phyloP scores from a whole-genome alignment of 2,329 filamentous ascomycete species.

The Cadophora sp. region DNA sequence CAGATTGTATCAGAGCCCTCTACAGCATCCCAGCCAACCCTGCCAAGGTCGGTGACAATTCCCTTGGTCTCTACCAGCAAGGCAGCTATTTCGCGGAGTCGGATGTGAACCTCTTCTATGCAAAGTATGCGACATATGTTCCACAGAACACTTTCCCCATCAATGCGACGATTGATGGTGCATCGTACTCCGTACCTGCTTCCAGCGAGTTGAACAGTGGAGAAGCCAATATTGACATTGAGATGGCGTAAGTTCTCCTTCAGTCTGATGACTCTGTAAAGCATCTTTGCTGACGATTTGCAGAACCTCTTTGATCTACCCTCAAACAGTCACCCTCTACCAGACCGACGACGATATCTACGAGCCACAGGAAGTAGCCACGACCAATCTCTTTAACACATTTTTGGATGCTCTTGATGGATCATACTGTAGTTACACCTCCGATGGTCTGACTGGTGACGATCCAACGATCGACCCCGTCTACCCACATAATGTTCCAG shows the following conservation, averaged over 20 bases:
- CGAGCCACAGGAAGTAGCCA: slow-evolving; percentile 32
- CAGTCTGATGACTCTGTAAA: not conserved
- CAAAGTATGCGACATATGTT: slow-evolving; percentile 26
- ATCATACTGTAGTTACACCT: slow-evolving; percentile 53
- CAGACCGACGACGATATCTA: slow-evolving; percentile 40
- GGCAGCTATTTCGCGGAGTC: slow-evolving; percentile 30
- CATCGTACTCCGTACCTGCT: slow-evolving; percentile 26
- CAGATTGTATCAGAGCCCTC: slow-evolving; percentile 43
- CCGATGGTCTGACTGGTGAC: slow-evolving; percentile 50
- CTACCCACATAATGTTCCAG: slow-evolving; percentile 48
- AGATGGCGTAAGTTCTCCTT: slow-evolving; percentile 28
- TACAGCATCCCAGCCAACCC: slow-evolving; percentile 51
- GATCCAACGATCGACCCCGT: slow-evolving; percentile 50
- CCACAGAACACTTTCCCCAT: slow-evolving; percentile 33
- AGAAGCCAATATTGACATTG: slow-evolving; percentile 35
- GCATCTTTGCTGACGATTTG: not conserved
- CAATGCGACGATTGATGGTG: slow-evolving; percentile 32
- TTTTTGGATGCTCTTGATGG: slow-evolving; percentile 42
- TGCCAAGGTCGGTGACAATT: slow-evolving; percentile 23
- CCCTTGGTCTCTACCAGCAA: slow-evolving; percentile 32
- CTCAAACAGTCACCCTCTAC: slow-evolving; percentile 39
- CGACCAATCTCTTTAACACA: slow-evolving; percentile 39
- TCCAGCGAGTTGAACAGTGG: slow-evolving; percentile 23
- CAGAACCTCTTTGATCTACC: slow-evolving; percentile 35
- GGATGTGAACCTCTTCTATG: slow-evolving; percentile 31